Evolutionary conservation across 305 asterid genomes (phyloP).

Genomic region (Fraxinus angustifolia): DNA sequence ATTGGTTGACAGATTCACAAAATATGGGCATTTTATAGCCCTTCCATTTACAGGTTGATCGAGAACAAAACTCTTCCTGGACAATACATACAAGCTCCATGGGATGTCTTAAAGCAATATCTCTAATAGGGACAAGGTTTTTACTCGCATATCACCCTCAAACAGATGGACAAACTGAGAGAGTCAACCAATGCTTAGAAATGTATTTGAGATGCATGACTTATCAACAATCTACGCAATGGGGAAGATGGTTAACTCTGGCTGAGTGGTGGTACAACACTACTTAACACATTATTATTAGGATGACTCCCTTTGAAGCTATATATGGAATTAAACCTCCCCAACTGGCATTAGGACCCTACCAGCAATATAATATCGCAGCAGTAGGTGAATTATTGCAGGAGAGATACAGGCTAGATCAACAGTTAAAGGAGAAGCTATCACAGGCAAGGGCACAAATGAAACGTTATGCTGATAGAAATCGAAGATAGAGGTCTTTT

Average conservation of each 20-base stretch:
- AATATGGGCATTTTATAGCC: neutral
- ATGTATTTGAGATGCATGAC: neutral
- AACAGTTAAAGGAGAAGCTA: neutral
- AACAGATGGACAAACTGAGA: neutral
- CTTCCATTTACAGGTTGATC: neutral
- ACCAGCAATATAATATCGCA: neutral
- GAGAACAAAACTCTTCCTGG: neutral
- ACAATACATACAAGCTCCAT: neutral
- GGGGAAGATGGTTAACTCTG: neutral
- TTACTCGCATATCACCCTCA: neutral
- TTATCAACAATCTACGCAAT: neutral
- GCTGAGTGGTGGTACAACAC: neutral
- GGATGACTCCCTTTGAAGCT: neutral
- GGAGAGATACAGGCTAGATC: neutral
- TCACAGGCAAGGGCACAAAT: neutral
- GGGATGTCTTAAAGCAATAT: neutral
- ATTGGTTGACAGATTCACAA: neutral
- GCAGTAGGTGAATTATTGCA: neutral
- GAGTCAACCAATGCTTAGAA: neutral
- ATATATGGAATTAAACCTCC: neutral
- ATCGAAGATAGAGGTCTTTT: neutral
- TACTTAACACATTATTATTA: neutral
- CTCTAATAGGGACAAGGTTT: neutral
- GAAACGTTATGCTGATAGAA: neutral
- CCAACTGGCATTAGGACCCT: neutral